Evolutionary conservation across 768 basidiomycete genomes (phyloP), one percentile per base, ranked within the genome.

Genomic region (Amanita muscaria): DNA sequence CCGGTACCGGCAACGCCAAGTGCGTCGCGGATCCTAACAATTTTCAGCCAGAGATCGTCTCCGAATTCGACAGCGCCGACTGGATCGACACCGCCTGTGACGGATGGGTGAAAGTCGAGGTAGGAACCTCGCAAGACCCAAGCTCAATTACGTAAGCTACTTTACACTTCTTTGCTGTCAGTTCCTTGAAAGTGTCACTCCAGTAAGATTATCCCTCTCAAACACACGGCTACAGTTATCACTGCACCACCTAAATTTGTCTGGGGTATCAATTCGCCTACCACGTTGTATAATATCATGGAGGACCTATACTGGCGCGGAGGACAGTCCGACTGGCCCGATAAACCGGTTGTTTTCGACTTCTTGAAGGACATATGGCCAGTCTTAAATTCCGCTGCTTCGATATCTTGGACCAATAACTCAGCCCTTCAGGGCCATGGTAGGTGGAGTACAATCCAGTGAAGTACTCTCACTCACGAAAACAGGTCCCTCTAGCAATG

Each of bases 11-110:
- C 19, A 42, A 51, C 16, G 50, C 55, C 18, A 49, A 42, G 27
- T 56, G 30, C 35, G 51, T 57, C 34, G 35, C 21, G 24, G 50
- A 50, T 9, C 15, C 15, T 5, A 5, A 36, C 11, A n/a, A 16
- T 21, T 3, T 5, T 36, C 35, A 18, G 11, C 42, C 23, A 19
- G 27, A 38, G 3, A 58, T 55, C 51, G 48, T 51, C 19, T 52
- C 54, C 12, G 54, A 52, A 32, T 60, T 64, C 44, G 64, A 66
- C 47, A 59, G 53, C 39, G 48, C 52, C 22, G 59, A 63, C 48
- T 65, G 64, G 65, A 45, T 62, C 33, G 64, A 66, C 41, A 59
- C 59, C 34, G 58, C 52, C 6, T 62, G 54, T 35, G 64, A 66
- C 34, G 64, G 64, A 1, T 58, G 55, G 50, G 53, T 65, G 23